Evolutionary conservation across 495 filamentous ascomycete genomes (phyloP), one percentile per base, ranked within the genome.

Genomic region (Talaromyces wortmannii): DNA sequence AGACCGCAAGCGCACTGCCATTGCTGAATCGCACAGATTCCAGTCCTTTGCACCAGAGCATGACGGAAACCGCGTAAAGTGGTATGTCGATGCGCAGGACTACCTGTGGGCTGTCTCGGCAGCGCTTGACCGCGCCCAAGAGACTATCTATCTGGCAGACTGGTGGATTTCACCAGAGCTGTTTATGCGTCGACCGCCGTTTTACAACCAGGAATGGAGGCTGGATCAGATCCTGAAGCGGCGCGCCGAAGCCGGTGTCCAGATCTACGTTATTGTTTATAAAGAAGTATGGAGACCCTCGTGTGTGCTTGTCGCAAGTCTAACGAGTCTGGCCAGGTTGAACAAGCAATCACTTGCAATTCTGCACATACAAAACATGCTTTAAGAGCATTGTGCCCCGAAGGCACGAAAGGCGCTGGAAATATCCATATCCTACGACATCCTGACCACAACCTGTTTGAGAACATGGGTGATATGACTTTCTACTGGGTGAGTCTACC

Each of bases 81-180:
- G 92, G 92, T 97, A 97, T 76, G 89, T 96, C 7, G 92, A 97
- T 65, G 92, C 88, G 0, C 75, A 87, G 40, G 89, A 97, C 69
- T 97, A 97, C 67, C 90, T 91, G 63, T 95, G 90, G 86, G 84
- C 92, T 1, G 91, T 97, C 6, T 94, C 89, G 0, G 83, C 84
- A 3, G 92, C 92, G 0, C 75, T 97, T 18, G 92, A 97, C 58
- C 74, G 82, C 30, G 92, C 94, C 31, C 87, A 88, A 56, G 94
- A 98, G 69, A 86, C 87, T 10, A 95, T 98, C 58, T 98, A 97
- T 68, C 92, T 98, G 54, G 90, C 77, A 17, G 94, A 97, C 66
- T 98, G 92, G 92, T 98, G 94, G 92, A 72, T 98, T 8, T 92
- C 88, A 2, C 92, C 92, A 0, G 92, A 98, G 66, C 71, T 97